Base-by-base conservation (phyloP, 305 asterid genomes). In the Plantago coronopus region DNA sequence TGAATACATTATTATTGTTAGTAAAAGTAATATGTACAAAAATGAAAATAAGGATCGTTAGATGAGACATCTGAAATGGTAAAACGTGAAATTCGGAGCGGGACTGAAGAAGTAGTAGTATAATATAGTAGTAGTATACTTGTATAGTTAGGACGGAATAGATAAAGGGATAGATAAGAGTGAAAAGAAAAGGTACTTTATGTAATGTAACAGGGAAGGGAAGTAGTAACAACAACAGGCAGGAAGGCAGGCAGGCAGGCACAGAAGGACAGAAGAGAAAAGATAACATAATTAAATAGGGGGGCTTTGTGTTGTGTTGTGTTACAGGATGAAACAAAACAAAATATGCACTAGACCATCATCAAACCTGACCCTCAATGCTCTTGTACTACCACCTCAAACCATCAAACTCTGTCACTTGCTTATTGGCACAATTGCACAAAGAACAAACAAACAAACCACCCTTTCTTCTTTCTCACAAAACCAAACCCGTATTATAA, bases 321-420 rank as follows among this genome's bases (percentile, higher is more conserved):
- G n/a, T 13, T 31, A 3, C 25, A 7, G 8, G 18, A 12, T 6
- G 4, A 19, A 29, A 40, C 22, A 9, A 62, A 62, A 58, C 42
- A 29, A 54, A 53, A 65, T 17, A 18, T 25, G 64, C 64, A 72
- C 2, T 61, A 69, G 46, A 64, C 58, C 62, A 71, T 71, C 48
- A 72, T 64, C 71, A 63, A 13, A 69, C 66, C 75, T 66, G 74
- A 57, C 51, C 61, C n/a, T 22, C 50, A 27, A n/a, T 17, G 31
- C 62, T 54, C 53, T 17, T 29, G 75, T 45, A 50, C 54, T 48
- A 10, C 37, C 8, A 3, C 9, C 12, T 29, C 25, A 15, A 56
- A 25, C 54, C 49, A 62, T 58, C 27, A 0, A 21, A 16, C 12
- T 27, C 63, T 65, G 67, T 71, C 71, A 3, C 51, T 7, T 51